Percentiles rank a stretch among this genome's conserved stretches.
Conservation (phyloP, 2,329 filamentous ascomycete species). For the Conoideocrella luteorostrata region DNA sequence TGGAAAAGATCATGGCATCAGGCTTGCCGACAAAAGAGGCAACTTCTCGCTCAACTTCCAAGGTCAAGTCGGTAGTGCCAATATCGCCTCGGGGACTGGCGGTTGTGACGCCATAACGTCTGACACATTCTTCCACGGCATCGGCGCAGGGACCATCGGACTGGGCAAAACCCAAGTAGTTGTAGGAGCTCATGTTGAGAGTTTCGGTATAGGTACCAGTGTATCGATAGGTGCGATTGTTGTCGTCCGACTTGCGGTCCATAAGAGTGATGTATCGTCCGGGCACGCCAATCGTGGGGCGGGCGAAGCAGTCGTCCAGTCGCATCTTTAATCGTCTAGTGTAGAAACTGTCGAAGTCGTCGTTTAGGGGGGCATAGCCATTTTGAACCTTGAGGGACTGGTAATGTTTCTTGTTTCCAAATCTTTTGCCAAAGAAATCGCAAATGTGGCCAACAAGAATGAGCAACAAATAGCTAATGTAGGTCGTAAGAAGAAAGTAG, state of each 20-base stretch:
- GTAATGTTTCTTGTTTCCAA: conserved; percentile 76
- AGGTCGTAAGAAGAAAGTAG: conserved; percentile 94
- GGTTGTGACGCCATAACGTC: conserved; percentile 77
- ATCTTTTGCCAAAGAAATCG: conserved; percentile 96
- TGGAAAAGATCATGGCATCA: conserved; percentile 93
- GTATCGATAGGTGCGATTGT: conserved; percentile 83
- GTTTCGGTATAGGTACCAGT: conserved; percentile 91
- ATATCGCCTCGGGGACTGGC: conserved; percentile 76
- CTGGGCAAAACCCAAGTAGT: conserved; percentile 97
- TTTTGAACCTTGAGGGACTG: conserved; percentile 74
- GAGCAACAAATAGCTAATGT: conserved; percentile 94
- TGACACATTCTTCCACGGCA: conserved; percentile 77
- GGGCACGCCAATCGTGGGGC: conserved; percentile 87
- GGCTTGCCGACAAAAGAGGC: conserved; percentile 92
- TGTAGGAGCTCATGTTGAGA: conserved; percentile 98
- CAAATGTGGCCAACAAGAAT: conserved; percentile 93
- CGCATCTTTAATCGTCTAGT: conserved; percentile 85
- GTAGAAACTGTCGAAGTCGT: conserved; percentile 99
- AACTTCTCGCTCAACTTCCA: conserved; percentile 85
- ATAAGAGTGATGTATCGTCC: conserved; percentile 90
- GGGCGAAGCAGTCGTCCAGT: conserved; percentile 94
- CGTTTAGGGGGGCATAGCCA: conserved; percentile 92
- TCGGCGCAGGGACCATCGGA: conserved; percentile 96
- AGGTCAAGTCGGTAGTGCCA: conserved; percentile 79
- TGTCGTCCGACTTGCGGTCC: conserved; percentile 84